These are phyloP conservation scores for Acidomyces sp. DNA, from an alignment of 495 filamentous ascomycete genomes.

Conservation along the genomic window DNA sequence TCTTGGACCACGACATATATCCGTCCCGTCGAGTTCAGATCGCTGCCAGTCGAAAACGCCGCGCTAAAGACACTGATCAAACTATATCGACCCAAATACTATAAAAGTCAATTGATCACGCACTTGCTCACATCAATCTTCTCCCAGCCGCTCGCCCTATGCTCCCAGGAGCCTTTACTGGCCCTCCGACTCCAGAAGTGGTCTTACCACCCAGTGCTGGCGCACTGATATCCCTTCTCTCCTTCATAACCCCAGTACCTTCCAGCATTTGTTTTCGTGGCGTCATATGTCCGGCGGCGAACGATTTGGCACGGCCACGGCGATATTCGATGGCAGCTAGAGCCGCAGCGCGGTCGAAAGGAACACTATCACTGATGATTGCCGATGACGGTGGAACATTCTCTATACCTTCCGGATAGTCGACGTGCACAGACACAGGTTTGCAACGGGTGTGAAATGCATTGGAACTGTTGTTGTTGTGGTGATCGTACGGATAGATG, in stretches of 20 bases:
- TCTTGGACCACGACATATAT: too few species aligned
- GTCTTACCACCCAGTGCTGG: slow-evolving; percentile 22
- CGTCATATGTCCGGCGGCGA: slow-evolving; percentile 27
- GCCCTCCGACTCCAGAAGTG: not conserved
- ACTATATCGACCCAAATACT: too few species aligned
- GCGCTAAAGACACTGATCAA: too few species aligned
- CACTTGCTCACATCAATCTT: slow-evolving; percentile 7
- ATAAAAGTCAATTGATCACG: too few species aligned
- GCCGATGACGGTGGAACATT: slow-evolving; percentile 13
- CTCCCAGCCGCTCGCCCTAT: slow-evolving; percentile 8
- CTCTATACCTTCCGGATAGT: slow-evolving; percentile 12
- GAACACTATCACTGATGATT: too few species aligned
- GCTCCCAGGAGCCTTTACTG: slow-evolving; percentile 6
- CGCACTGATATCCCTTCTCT: slow-evolving; percentile 31
- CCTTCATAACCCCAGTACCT: slow-evolving; percentile 10
- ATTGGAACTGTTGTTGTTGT: slow-evolving; percentile 32
- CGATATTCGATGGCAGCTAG: slow-evolving; percentile 29
- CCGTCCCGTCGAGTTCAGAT: too few species aligned
- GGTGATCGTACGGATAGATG: slow-evolving; percentile 25
- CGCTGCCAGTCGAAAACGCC: too few species aligned
- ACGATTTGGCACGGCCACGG: slow-evolving; percentile 28
- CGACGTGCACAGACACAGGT: slow-evolving; percentile 11
- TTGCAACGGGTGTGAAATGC: slow-evolving; percentile 28
- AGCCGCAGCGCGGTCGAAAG: slow-evolving; percentile 30
- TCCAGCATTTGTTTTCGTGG: slow-evolving; percentile 30